phyloP scores from a whole-genome alignment of 352 stramenopile species.

The Phytophthora constricta region DNA sequence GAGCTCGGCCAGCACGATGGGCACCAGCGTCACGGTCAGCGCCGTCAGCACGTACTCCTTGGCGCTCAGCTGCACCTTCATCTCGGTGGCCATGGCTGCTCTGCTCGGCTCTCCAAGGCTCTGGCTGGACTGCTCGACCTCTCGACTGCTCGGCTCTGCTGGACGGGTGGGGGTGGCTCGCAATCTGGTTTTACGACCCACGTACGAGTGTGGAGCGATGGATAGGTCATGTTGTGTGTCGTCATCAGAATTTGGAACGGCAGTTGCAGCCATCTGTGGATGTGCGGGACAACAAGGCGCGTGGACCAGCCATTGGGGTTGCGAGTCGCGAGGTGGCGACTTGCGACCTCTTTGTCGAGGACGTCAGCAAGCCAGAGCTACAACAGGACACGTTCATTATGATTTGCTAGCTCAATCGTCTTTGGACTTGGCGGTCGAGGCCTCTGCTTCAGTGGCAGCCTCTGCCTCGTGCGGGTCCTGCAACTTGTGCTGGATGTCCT shows the following conservation, averaged over 20 bases:
- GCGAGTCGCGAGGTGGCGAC: too few species aligned
- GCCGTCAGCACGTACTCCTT: constrained; percentile 46
- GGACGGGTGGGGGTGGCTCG: too few species aligned
- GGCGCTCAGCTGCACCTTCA: constrained; percentile 39
- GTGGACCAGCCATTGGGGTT: too few species aligned
- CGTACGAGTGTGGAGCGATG: background rate
- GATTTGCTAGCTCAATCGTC: constrained; percentile 32
- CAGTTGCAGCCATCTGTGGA: constrained; percentile 3
- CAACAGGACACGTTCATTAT: constrained; percentile 9
- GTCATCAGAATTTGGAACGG: background rate
- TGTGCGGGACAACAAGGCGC: too few species aligned
- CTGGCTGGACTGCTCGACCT: too few species aligned
- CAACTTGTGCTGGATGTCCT: constrained; percentile 63
- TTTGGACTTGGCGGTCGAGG: constrained; percentile 29
- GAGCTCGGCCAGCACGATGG: constrained; percentile 39
- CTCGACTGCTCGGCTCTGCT: too few species aligned
- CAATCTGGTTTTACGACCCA: constrained; percentile 3
- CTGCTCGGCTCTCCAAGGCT: too few species aligned
- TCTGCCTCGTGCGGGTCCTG: constrained; percentile 27
- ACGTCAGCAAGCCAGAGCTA: constrained; percentile 8
- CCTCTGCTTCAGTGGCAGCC: constrained; percentile 1
- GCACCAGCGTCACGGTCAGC: constrained; percentile 36
- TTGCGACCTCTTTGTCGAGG: background rate
- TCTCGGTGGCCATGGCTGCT: constrained; percentile 42
- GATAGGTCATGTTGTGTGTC: background rate